A percentile compares a stretch with the other conserved stretches of the same genome.
Conservation (phyloP, 495 filamentous ascomycete genomes). For the Podospora pseudopauciseta region DNA sequence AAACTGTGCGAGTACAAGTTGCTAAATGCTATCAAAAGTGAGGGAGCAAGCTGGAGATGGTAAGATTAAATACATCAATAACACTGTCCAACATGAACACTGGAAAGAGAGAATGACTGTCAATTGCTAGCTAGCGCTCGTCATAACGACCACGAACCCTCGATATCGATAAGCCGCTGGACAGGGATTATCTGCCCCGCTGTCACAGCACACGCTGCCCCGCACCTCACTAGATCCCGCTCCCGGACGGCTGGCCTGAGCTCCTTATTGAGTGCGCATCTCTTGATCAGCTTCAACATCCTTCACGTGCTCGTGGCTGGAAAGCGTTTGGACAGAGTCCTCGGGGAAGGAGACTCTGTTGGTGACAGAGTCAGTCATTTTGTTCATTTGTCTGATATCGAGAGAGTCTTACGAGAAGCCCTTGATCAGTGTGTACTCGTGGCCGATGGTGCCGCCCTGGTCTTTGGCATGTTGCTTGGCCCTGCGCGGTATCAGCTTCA, state of each 20-base stretch:
- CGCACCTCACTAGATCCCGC: conserved; percentile 7
- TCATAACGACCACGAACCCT: background rate
- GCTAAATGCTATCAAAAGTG: background rate
- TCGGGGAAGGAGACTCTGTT: conserved; percentile 70
- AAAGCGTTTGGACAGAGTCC: conserved; percentile 58
- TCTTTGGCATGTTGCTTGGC: conserved; percentile 66
- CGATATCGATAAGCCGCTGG: conserved; percentile 1
- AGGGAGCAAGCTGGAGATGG: background rate
- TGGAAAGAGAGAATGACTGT: background rate
- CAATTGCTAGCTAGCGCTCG: conserved; percentile 3
- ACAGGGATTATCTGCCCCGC: background rate
- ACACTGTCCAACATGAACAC: background rate
- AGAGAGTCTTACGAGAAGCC: conserved; percentile 73
- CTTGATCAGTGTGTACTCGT: conserved; percentile 82
- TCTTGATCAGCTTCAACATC: conserved; percentile 67
- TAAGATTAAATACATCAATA: no score
- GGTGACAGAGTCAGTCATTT: conserved; percentile 3
- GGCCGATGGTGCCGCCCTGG: conserved; percentile 75
- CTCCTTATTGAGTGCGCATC: conserved; percentile 64
- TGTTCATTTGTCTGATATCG: background rate
- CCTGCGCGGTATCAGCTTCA: conserved; percentile 38
- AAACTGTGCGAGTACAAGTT: background rate
- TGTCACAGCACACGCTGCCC: conserved; percentile 20
- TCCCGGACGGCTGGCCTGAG: background rate
- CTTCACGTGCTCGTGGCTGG: conserved; percentile 64